Evolutionary conservation across 176 grass and related monocot genomes (phyloP), one percentile per base, ranked within the genome.

Genomic region (Avena insularis): DNA sequence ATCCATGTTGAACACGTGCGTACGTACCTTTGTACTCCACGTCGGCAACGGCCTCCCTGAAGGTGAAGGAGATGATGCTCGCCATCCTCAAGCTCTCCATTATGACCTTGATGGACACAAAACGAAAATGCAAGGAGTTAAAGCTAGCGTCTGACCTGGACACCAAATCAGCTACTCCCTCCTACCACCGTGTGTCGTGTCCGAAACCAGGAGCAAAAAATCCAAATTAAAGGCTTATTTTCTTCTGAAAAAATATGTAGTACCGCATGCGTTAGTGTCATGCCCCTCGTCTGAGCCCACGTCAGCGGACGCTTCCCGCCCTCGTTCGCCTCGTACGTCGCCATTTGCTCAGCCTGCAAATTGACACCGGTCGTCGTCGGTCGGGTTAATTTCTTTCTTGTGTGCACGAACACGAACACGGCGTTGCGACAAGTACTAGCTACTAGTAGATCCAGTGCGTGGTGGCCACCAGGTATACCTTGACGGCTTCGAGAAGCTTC

Each of bases 11-110:
- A 21, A 6, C 10, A 54, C 35, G 29, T 84, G 75, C 25, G 29
- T 84, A 67, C 25, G n/a, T 89, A 99, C 97, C 97, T 99, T 94
- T 94, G 83, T 99, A 99, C 72, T 96, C 97, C 80, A 99, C 97
- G 89, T 99, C 94, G 80, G 87, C 94, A 63, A 96, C 90, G 61
- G 97, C 94, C 70, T 99, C 97, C 80, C 97, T 87, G 87, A 98
- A 98, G 0, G 97, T 94, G 89, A 97, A 99, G 8, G 97, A 96
- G 87, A 99, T 96, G 80, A 99, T 93, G 77, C 97, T 99, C 5
- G 97, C 94, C 92, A 97, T 95, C 83, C 97, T 97, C 84, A 99
- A 89, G 92, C 91, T 97, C 89, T 99, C 97, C 85, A 88, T 23
- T 60, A 93, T 93, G 19, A 93, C 91, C 94, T 93, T 75, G 10